Conservation (phyloP, 148 eudicot species). For the Silene uniflora region DNA sequence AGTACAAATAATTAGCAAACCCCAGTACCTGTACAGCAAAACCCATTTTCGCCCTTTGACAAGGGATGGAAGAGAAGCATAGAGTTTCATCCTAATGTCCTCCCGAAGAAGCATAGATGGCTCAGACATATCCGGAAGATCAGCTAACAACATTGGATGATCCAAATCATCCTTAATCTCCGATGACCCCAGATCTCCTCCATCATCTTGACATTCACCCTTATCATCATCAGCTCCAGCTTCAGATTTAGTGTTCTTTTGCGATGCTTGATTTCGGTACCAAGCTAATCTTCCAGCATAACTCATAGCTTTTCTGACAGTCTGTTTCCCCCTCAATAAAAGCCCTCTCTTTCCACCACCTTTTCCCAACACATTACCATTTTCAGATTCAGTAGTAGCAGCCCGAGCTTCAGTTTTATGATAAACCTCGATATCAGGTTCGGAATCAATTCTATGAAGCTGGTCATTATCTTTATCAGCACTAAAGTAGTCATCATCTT, state of each 20-base stretch:
- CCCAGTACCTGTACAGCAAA: conserved; percentile 69
- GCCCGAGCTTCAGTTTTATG: conserved; percentile 26
- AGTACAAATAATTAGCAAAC: background rate
- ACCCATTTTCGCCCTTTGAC: conserved; percentile 81
- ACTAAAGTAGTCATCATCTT: conserved; percentile 38
- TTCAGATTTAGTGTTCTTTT: conserved; percentile 38
- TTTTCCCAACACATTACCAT: conserved; percentile 33
- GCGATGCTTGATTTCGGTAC: conserved; percentile 47
- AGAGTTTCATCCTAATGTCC: conserved; percentile 51
- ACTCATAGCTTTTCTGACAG: conserved; percentile 60
- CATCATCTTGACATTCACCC: conserved; percentile 29
- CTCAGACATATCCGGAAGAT: conserved; percentile 75
- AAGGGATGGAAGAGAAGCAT: conserved; percentile 69
- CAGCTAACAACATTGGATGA: conserved; percentile 24
- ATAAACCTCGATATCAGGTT: background rate
- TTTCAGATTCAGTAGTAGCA: conserved; percentile 27
- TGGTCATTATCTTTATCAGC: conserved; percentile 34
- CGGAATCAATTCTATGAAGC: background rate
- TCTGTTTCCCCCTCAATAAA: conserved; percentile 66
- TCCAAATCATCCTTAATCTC: conserved; percentile 30
- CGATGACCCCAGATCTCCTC: conserved; percentile 33
- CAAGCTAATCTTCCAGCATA: conserved; percentile 66
- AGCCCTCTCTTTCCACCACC: conserved; percentile 61
- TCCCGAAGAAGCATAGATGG: conserved; percentile 67
- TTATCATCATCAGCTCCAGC: conserved; percentile 24